phyloP scores from a whole-genome alignment of 768 basidiomycete genomes.

The Boletus reticuloceps region DNA sequence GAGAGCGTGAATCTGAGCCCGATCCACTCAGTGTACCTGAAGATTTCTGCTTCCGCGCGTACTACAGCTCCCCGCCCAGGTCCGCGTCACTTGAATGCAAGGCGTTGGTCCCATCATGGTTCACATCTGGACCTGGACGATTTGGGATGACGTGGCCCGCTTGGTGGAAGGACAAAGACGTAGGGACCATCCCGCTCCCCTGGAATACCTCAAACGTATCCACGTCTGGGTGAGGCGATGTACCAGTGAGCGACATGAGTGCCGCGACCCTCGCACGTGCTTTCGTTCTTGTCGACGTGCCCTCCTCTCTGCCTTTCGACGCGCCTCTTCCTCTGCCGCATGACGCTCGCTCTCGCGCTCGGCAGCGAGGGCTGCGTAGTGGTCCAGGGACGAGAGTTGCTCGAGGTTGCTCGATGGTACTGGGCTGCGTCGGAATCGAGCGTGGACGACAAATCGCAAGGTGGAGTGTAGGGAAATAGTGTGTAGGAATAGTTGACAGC shows the following conservation, averaged over 20 bases:
- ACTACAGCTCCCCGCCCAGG: slow-evolving; percentile 59
- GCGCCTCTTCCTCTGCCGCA: slow-evolving; percentile 40
- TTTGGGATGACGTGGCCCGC: not conserved
- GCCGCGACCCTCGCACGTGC: slow-evolving; percentile 38
- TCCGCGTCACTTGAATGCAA: slow-evolving; percentile 42
- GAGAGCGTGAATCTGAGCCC: slow-evolving; percentile 58
- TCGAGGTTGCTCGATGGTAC: slow-evolving; percentile 41
- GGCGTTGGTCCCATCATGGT: not conserved
- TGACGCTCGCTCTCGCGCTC: slow-evolving; percentile 30
- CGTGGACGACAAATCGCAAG: slow-evolving; percentile 36
- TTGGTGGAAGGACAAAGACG: not conserved
- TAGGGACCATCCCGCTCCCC: slow-evolving; percentile 43
- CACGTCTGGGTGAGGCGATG: slow-evolving; percentile 10
- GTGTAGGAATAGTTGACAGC: no score
- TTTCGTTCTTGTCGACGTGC: slow-evolving; percentile 44
- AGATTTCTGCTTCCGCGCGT: slow-evolving; percentile 34
- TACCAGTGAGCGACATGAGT: slow-evolving; percentile 34
- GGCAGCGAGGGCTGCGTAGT: slow-evolving; percentile 26
- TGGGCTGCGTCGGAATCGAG: slow-evolving; percentile 71
- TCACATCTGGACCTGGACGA: slow-evolving; percentile 6
- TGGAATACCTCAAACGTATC: slow-evolving; percentile 67
- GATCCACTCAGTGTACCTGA: slow-evolving; percentile 35
- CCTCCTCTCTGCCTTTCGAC: slow-evolving; percentile 47
- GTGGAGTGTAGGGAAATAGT: no score
- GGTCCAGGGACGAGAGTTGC: slow-evolving; percentile 44